These are phyloP conservation scores for Ceratocystis alfenasii DNA, from an alignment of 2,329 filamentous ascomycete species.

Conservation along the genomic window DNA sequence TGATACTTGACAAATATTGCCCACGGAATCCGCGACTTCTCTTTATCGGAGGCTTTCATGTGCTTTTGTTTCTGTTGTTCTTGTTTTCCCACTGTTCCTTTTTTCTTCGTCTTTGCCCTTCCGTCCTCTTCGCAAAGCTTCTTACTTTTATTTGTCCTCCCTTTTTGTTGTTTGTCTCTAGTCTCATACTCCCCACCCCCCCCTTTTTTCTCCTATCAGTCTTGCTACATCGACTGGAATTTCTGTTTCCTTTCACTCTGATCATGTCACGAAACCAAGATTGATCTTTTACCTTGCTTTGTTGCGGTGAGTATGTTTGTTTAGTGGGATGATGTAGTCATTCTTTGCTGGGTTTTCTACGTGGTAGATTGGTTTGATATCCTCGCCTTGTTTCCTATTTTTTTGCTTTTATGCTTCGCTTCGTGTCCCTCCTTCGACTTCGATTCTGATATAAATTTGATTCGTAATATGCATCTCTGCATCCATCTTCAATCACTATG, in stretches of 20 bases:
- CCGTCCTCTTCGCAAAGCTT: neutral
- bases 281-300: constrained; percentile 1
- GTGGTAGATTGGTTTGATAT: constrained; percentile 6
- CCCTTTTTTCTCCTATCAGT: neutral
- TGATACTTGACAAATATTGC: neutral
- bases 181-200: neutral
- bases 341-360: constrained; percentile 5
- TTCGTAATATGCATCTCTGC: neutral
- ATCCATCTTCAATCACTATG: neutral
- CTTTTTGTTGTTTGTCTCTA: neutral
- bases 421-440: neutral
- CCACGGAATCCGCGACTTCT: neutral
- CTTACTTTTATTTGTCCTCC: neutral
- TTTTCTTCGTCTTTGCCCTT: neutral
- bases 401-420: neutral
- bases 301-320: constrained; percentile 8
- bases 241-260: neutral
- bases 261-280: neutral
- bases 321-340: neutral
- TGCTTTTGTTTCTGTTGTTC: neutral
- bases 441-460: neutral
- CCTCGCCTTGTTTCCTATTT: neutral
- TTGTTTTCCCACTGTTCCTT: neutral
- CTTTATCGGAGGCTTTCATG: neutral
- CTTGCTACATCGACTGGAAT: constrained; percentile 4